Percentiles rank a stretch among this genome's conserved stretches.
Evolutionary conservation across 2,329 filamentous ascomycete species (phyloP).

Genomic region (Zymoseptoria brevis): DNA sequence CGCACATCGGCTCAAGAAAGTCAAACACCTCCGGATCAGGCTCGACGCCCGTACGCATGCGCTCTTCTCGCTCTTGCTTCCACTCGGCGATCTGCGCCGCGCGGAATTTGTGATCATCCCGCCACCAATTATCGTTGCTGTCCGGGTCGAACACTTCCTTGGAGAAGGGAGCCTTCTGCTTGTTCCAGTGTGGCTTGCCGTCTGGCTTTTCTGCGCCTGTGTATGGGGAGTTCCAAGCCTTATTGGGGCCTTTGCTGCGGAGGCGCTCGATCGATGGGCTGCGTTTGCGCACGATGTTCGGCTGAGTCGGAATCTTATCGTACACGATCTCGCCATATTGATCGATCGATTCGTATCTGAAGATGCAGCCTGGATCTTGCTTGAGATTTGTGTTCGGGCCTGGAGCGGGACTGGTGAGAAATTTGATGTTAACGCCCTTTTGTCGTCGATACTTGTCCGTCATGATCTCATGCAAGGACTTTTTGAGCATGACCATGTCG

Average conservation of each 20-base stretch:
- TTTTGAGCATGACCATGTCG: neutral
- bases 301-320: neutral
- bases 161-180: neutral
- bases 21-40: neutral
- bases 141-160: neutral
- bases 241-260: neutral
- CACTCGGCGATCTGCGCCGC: neutral
- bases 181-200: neutral
- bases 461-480: neutral
- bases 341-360: neutral
- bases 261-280: neutral
- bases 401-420: neutral
- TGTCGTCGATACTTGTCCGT: neutral
- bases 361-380: neutral
- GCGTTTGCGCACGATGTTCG: neutral
- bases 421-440: neutral
- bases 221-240: neutral
- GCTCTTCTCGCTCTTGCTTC: neutral
- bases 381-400: neutral
- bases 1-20: neutral
- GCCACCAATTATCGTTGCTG: conserved; percentile 1
- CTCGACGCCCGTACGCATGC: neutral
- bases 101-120: neutral
- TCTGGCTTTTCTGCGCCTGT: neutral
- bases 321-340: neutral